Conservation (phyloP, 2,329 filamentous ascomycete species). For the Chaetomium sp. region DNA sequence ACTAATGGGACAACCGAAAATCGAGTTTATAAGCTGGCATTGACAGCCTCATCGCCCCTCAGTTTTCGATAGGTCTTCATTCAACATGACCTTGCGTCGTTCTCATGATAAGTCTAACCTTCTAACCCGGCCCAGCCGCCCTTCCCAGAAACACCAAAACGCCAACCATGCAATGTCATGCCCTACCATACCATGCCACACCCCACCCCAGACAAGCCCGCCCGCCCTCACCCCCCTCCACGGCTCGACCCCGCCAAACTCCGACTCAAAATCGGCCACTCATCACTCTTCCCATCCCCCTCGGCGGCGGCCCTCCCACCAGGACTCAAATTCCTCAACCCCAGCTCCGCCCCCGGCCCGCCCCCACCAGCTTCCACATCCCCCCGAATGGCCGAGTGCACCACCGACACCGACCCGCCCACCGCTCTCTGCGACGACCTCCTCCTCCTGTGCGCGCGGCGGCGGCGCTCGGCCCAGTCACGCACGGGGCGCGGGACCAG, state of each 20-base stretch:
- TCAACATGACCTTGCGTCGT: not conserved
- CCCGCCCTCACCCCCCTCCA: not conserved
- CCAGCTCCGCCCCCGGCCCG: not conserved
- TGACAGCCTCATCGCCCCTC: not conserved
- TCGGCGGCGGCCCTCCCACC: not conserved
- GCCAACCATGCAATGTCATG: not conserved
- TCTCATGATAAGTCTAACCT: not conserved
- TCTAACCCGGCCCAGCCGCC: not conserved
- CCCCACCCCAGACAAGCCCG: not conserved
- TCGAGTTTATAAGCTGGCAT: not conserved
- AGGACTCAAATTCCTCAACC: slow-evolving; percentile 1
- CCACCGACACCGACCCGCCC: not conserved
- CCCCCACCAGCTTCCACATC: not conserved
- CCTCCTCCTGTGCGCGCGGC: not conserved
- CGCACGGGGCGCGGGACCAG: slow-evolving; percentile 25
- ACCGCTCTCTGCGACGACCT: not conserved
- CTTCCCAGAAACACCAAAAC: not conserved
- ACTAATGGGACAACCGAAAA: not conserved
- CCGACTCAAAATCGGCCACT: slow-evolving; percentile 24
- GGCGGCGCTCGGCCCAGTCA: slow-evolving; percentile 4
- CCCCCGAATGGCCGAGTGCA: not conserved
- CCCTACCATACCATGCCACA: not conserved
- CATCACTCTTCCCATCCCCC: slow-evolving; percentile 21
- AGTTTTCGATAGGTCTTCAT: not conserved
- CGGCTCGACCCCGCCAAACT: not conserved